These are phyloP conservation scores for Sporothrix sp. DNA, from an alignment of 2,329 filamentous ascomycete genomes.

Conservation along the genomic window DNA sequence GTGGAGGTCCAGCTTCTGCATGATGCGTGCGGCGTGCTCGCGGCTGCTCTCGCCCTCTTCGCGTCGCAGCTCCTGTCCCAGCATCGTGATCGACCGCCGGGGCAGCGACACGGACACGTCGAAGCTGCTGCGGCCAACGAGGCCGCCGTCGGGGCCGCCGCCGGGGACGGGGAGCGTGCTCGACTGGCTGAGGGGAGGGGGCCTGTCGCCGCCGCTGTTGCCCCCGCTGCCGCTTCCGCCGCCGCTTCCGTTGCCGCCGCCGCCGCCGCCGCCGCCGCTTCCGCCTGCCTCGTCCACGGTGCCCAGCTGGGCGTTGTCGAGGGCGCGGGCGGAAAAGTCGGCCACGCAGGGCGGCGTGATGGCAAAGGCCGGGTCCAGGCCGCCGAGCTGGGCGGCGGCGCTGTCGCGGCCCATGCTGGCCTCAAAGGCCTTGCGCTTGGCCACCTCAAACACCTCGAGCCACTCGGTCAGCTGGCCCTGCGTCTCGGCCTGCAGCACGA, in stretches of 20 bases:
- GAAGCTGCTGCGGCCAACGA: conserved; percentile 57
- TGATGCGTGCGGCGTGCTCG: conserved; percentile 79
- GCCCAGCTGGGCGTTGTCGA: conserved; percentile 33
- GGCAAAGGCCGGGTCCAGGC: conserved; percentile 70
- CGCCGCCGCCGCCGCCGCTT: conserved; percentile 11
- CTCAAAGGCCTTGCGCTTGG: conserved; percentile 86
- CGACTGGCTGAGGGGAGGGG: conserved; percentile 45
- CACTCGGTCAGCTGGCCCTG: conserved; percentile 88
- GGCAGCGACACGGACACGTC: conserved; percentile 47
- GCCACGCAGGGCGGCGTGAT: conserved; percentile 81
- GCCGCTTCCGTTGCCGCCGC: neutral
- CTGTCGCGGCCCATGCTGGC: conserved; percentile 48
- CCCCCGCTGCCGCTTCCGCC: neutral
- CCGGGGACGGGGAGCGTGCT: conserved; percentile 54
- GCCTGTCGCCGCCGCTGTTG: neutral
- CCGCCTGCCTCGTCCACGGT: conserved; percentile 19
- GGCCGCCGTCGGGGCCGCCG: conserved; percentile 53
- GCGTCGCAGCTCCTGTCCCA: conserved; percentile 40
- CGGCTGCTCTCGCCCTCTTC: conserved; percentile 66
- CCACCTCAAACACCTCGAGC: conserved; percentile 86
- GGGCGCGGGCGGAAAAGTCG: conserved; percentile 76
- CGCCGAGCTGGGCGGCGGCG: conserved; percentile 29
- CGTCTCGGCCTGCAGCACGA: conserved; percentile 86
- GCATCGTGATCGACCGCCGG: conserved; percentile 46
- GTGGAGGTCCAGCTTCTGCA: conserved; percentile 85